These are phyloP conservation scores for Inga oerstediana DNA, from an alignment of 306 rosid genomes.

Conservation along the genomic window DNA sequence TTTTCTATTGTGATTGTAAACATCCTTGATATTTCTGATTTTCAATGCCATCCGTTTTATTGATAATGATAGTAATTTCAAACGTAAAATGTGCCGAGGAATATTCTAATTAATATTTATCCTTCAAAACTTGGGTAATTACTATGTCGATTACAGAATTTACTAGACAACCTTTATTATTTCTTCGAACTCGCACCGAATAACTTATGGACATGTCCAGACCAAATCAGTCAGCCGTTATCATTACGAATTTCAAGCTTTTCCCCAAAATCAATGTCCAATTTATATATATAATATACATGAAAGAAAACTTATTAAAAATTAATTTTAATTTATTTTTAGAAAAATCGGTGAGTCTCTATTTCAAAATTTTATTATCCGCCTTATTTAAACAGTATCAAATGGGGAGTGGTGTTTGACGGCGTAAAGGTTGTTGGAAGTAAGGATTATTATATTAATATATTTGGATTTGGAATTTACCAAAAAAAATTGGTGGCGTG, in stretches of 20 bases:
- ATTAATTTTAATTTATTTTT: background rate
- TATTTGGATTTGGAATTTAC: too few relatives aligned
- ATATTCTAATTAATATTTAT: background rate
- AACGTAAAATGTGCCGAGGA: background rate
- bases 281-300: background rate
- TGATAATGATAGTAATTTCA: background rate
- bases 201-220: background rate
- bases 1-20: background rate
- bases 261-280: background rate
- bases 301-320: background rate
- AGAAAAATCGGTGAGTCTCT: too few relatives aligned
- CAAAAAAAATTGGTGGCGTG: background rate
- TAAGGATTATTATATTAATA: too few relatives aligned
- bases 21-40: constrained; percentile 8
- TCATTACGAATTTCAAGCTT: background rate
- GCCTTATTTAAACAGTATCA: too few relatives aligned
- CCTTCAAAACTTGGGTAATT: background rate
- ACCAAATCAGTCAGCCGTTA: constrained; percentile 1
- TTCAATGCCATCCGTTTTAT: background rate
- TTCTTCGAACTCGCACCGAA: background rate
- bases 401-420: too few relatives aligned
- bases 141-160: background rate
- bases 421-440: too few relatives aligned
- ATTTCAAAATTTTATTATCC: too few relatives aligned
- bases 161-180: background rate